phyloP scores from a whole-genome alignment of 2,329 filamentous ascomycete genomes.

The Claviceps purpurea region DNA sequence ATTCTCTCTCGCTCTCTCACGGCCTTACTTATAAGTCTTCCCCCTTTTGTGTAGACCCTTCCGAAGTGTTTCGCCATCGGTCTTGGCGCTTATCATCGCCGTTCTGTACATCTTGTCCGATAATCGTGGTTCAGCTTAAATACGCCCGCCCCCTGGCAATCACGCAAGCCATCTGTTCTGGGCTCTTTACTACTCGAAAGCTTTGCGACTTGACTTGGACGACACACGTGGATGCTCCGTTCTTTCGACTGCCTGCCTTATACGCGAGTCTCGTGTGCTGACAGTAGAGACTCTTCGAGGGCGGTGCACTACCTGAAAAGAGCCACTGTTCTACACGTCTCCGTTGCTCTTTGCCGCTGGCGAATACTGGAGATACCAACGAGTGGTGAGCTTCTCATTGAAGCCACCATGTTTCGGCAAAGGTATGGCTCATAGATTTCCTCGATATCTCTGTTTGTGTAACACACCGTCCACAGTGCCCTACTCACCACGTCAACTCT shows the following conservation, averaged over 20 bases:
- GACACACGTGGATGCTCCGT: not conserved
- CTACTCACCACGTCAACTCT: not conserved
- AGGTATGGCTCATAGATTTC: constrained; percentile 3
- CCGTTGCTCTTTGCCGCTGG: not conserved
- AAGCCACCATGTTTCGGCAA: constrained; percentile 10
- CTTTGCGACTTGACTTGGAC: not conserved
- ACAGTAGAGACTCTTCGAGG: not conserved
- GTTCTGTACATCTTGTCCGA: not conserved
- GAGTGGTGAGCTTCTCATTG: not conserved
- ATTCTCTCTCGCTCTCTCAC: too few relatives aligned
- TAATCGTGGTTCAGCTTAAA: not conserved
- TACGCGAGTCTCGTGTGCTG: not conserved
- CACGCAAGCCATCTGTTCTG: not conserved
- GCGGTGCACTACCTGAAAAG: not conserved
- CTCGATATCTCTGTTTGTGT: not conserved
- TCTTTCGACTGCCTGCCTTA: not conserved
- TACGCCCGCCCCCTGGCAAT: not conserved
- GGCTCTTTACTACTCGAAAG: not conserved
- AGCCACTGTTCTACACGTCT: not conserved
- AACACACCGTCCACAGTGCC: not conserved
- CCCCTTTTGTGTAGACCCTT: not conserved
- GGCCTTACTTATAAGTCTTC: not conserved
- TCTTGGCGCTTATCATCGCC: not conserved
- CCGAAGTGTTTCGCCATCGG: not conserved
- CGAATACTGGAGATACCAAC: not conserved